Evolutionary conservation across 2,329 filamentous ascomycete species (phyloP), one percentile per base, ranked within the genome.

Genomic region (Gaeumannomyces tritici): DNA sequence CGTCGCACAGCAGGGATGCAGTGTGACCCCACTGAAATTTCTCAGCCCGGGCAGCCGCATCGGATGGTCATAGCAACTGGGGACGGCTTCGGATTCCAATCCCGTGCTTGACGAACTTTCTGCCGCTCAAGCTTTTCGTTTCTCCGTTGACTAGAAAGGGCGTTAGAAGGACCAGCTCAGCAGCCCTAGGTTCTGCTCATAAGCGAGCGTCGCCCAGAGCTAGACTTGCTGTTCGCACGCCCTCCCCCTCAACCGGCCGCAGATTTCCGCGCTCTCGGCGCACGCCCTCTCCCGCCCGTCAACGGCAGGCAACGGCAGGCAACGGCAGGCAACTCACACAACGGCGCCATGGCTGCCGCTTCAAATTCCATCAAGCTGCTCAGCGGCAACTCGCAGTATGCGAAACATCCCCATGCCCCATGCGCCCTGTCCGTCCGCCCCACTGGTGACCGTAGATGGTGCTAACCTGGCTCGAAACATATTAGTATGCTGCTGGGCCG

Each of bases 281-380:
- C 21, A 4, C n/a, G 21, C 42, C 18, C 42, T 21, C 42, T 21
- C 42, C 18, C 18, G 21, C 7, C 35, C 42, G 42, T 51, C n/a
- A 51, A 51, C 42, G 21, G 35, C 35, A 42, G 35, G 13, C 35
- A 42, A 21, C 35, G n/a, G n/a, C n/a, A n/a, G n/a, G n/a, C n/a
- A 51, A n/a, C 42, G 42, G 21, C 42, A 51, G 21, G 18, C 42
- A 51, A 24, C 42, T 21, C 42, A 24, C 21, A n/a, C 18, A n/a
- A n/a, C 58, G 26, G 35, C 58, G 47, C 35, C 58, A 61, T 61
- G 60, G 55, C 60, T 27, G 55, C 60, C 8, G 31, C 47, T 24
- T 61, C 60, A 27, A 61, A 61, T 55, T 61, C 60, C 28, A 61
- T 61, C 60, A 61, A 61, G 54, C 60, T 61, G 60, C 60, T 61